phyloP scores from a whole-genome alignment of 108 stramenopile species.

The Nannochloropsis salina region DNA sequence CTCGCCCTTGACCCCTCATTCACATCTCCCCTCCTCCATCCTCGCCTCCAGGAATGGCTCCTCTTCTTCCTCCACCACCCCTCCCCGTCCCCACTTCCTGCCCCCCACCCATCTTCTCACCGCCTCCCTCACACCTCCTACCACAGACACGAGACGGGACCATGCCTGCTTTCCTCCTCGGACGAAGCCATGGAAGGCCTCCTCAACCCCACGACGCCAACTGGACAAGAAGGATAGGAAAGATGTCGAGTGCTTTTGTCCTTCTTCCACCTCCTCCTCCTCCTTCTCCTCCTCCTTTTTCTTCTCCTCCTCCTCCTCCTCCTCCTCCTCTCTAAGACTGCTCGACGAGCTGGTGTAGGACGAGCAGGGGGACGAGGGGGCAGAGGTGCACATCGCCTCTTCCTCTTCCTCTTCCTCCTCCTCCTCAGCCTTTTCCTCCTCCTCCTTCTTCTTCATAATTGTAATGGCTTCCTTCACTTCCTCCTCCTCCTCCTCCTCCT shows the following conservation, averaged over 20 bases:
- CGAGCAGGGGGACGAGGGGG: no score
- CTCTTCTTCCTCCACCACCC: neutral
- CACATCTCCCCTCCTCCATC: neutral
- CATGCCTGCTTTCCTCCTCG: no score
- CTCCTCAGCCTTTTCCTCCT: neutral
- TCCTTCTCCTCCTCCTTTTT: slow-evolving; percentile 21
- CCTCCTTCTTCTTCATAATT: neutral
- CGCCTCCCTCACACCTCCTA: neutral
- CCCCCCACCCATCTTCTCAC: neutral
- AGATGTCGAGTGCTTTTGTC: no score
- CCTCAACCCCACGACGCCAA: no score
- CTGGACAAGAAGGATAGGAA: no score
- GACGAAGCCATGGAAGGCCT: no score
- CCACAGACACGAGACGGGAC: no score
- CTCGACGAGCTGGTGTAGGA: no score
- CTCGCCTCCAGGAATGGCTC: neutral
- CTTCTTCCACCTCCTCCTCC: slow-evolving; percentile 2
- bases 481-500: no score
- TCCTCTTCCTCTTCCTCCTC: neutral
- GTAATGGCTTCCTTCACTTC: no score
- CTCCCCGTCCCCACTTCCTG: neutral
- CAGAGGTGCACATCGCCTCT: neutral
- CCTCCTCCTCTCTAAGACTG: no score
- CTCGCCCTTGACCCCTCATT: neutral
- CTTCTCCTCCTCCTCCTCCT: neutral